Evolutionary conservation across 2,329 filamentous ascomycete species (phyloP).

Genomic region (Talaromyces sp.): DNA sequence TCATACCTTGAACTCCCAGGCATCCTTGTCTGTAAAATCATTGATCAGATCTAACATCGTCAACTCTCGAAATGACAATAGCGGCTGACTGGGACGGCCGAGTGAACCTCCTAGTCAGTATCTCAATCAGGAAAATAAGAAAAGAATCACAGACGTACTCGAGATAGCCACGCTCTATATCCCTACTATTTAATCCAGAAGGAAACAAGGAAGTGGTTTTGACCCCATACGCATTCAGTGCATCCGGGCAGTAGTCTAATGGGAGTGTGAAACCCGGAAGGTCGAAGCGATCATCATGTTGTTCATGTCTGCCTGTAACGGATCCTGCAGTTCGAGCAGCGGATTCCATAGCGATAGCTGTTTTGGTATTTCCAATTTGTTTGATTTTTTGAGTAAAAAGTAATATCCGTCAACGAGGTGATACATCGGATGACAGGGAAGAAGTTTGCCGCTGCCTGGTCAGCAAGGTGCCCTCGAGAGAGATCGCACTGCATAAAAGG

Average conservation of each 20-base stretch:
- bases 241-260: constrained; percentile 19
- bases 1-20: constrained; percentile 34
- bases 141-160: constrained; percentile 16
- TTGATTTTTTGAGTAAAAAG: neutral
- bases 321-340: neutral
- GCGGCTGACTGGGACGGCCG: constrained; percentile 16
- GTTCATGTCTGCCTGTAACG: constrained; percentile 7
- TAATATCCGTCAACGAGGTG: neutral
- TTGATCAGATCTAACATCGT: constrained; percentile 36
- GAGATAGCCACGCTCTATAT: constrained; percentile 22
- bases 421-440: neutral
- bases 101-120: neutral
- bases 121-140: neutral
- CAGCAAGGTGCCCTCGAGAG: neutral
- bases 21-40: constrained; percentile 32
- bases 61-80: constrained; percentile 31
- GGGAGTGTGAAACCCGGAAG: constrained; percentile 30
- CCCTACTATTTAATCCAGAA: constrained; percentile 25
- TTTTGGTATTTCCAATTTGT: neutral
- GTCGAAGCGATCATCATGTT: constrained; percentile 11
- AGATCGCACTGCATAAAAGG: neutral
- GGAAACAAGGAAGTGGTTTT: constrained; percentile 25
- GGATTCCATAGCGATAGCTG: constrained; percentile 3
- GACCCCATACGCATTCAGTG: constrained; percentile 24
- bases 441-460: neutral